Base-by-base conservation (phyloP, 768 basidiomycete species). In the Termitomyces sp. region DNA sequence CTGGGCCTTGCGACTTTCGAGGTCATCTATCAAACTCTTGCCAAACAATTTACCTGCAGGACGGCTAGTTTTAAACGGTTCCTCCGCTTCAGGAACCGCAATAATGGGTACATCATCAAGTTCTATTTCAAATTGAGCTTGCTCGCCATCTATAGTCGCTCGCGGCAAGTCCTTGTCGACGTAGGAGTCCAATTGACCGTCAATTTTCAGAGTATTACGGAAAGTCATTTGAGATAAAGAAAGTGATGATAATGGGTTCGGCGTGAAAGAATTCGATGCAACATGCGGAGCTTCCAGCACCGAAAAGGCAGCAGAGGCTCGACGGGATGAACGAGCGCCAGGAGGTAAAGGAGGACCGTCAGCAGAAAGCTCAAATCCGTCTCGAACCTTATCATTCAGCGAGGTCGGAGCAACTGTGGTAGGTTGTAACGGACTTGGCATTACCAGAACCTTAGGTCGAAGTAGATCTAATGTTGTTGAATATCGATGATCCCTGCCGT, bases 371-470 rank as follows among this genome's bases (percentile, higher is more conserved):
- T 82, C 76, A 68, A 91, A 89, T 9, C 86, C 86, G 47, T 82
- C 82, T 46, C 77, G 73, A 32, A 76, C 63, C 40, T 67, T 71
- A 3, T 65, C 66, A 41, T 63, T 60, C 16, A 76, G 57, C 43
- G 73, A 64, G n/a, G 73, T 67, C 17, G 75, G 60, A 21, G 71
- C 60, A 37, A 69, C 63, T 17, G 73, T 65, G 17, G 70, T 64
- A 50, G 76, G 72, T 63, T 94, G 89, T 37, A 96, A 73, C 1
- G 92, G 91, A 59, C 88, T 89, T 10, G 94, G 94, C 94, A 97
- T 96, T 59, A 97, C 84, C 44, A 97, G 84, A n/a, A 94, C 79
- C 68, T 94, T 94, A 1, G 94, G 94, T 21, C 94, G 80, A 62
- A 96, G 77, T 43, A 96, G 75, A 32, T 94, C 90, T 55, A 87